Evolutionary conservation across 2,329 filamentous ascomycete genomes (phyloP), one percentile per base, ranked within the genome.

Genomic region (Daldinia sp.): DNA sequence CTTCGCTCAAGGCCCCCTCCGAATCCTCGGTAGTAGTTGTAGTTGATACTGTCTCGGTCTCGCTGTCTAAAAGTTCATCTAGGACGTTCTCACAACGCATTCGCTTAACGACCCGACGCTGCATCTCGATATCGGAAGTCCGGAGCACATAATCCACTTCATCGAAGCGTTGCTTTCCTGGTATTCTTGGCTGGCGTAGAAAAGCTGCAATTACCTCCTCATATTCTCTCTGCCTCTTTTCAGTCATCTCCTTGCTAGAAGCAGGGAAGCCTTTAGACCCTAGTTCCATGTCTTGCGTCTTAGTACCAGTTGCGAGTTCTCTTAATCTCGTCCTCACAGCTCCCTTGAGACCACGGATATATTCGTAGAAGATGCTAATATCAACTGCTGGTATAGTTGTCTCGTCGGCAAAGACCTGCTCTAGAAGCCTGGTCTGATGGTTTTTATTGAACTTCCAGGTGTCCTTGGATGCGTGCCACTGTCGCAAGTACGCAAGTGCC

Each of bases 371-470:
- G 19, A 87, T 82, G 47, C 85, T 79, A 61, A 92, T 88, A 77
- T 94, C 86, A 61, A 84, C 80, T 13, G 88, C 79, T 0, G 93
- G 92, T 41, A 97, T 85, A 41, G 85, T 84, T 64, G 86, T 85
- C 70, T 88, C 85, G 67, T 87, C 79, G 69, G 91, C 88, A 74
- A 96, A 92, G 45, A 91, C 79, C 80, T 96, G 88, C 76, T 95
- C 94, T 74, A 97, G 86, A 10, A 97, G 82, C 70, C 92, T 87
- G 55, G 89, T 92, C 77, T 97, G 94, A 74, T 93, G 88, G 70
- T 93, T 94, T 80, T 97, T 97, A 81, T 96, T 96, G 82, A 97
- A 98, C 77, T 97, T 97, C 94, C 94, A 98, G 70, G 82, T 82
- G 8, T 84, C 81, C 60, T 88, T 88, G 63, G 88, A 84, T 57